Evolutionary conservation across 371 early-diverging fungal species (phyloP).

Genomic region (Chytridiales sp.): DNA sequence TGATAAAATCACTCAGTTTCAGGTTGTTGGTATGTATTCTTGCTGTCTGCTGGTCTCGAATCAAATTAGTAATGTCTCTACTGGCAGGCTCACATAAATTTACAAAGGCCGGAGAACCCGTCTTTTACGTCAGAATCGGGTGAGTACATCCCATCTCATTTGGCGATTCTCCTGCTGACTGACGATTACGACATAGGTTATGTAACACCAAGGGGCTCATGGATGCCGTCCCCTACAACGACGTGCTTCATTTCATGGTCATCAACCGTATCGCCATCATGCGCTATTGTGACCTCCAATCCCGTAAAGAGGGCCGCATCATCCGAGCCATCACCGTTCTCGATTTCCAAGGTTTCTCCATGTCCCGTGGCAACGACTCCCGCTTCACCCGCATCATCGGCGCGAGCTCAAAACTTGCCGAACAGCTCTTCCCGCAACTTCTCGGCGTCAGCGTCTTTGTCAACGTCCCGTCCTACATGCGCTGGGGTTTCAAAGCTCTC

Average conservation of each 20-base stretch:
- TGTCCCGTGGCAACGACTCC: background rate
- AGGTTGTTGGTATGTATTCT: constrained; percentile 6
- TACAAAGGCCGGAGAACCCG: constrained; percentile 5
- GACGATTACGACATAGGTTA: too few relatives aligned
- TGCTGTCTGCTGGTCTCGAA: too few relatives aligned
- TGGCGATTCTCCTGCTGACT: too few relatives aligned
- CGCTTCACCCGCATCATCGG: constrained; percentile 4
- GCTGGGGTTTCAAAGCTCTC: constrained; percentile 5
- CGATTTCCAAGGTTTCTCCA: background rate
- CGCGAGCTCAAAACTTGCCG: constrained; percentile 2
- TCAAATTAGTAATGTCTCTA: too few relatives aligned
- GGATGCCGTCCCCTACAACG: constrained; percentile 2
- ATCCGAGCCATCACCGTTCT: constrained; percentile 2
- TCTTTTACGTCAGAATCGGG: constrained; percentile 2
- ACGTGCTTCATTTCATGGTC: constrained; percentile 3
- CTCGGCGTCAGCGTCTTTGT: background rate
- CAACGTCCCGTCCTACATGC: constrained; percentile 1
- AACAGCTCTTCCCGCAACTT: constrained; percentile 11
- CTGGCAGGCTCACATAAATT: constrained; percentile 1
- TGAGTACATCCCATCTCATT: too few relatives aligned
- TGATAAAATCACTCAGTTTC: constrained; percentile 1
- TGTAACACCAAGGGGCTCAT: constrained; percentile 8
- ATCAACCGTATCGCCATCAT: background rate
- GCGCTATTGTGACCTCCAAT: background rate
- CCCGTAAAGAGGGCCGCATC: background rate